A percentile compares a stretch with the other conserved stretches of the same genome.
phyloP scores from a whole-genome alignment of 1,139 yeast species.

The Sugiyamaella japonica region DNA sequence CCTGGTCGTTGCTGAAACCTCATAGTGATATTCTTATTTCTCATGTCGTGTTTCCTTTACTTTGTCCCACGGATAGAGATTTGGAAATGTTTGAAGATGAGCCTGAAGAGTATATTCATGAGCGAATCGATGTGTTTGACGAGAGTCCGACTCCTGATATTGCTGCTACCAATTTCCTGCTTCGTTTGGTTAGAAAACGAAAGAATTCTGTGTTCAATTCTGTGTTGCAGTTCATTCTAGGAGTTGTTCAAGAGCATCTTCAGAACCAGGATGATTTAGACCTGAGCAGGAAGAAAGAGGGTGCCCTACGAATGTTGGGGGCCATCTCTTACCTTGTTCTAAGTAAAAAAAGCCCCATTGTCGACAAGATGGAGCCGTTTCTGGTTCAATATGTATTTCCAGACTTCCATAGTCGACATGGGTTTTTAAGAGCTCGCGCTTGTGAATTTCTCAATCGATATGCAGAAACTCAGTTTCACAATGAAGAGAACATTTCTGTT shows the following conservation, averaged over 20 bases:
- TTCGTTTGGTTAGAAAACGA: constrained; percentile 68
- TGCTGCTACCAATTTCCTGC: constrained; percentile 77
- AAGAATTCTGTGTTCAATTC: constrained; percentile 58
- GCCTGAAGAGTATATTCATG: constrained; percentile 87
- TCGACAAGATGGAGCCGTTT: constrained; percentile 67
- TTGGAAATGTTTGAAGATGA: constrained; percentile 81
- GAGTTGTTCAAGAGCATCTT: constrained; percentile 49
- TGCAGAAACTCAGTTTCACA: constrained; percentile 59
- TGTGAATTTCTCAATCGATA: constrained; percentile 75
- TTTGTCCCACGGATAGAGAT: constrained; percentile 68
- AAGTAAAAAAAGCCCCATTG: constrained; percentile 57
- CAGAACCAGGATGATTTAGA: constrained; percentile 50
- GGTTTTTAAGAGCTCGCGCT: constrained; percentile 81
- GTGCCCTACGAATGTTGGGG: constrained; percentile 76
- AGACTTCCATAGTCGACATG: constrained; percentile 60
- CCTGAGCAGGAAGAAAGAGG: constrained; percentile 73
- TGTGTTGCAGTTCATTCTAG: constrained; percentile 65
- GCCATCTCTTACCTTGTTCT: constrained; percentile 62
- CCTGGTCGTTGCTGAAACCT: constrained; percentile 74
- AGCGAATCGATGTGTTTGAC: constrained; percentile 69
- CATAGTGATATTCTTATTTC: constrained; percentile 64
- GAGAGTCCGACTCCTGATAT: constrained; percentile 76
- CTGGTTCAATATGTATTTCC: constrained; percentile 68
- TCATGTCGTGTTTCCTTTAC: constrained; percentile 75
- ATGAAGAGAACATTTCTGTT: constrained; percentile 50